Conservation (phyloP, 169 alveolate genomes). For the Cryptosporidium ubiquitum region DNA sequence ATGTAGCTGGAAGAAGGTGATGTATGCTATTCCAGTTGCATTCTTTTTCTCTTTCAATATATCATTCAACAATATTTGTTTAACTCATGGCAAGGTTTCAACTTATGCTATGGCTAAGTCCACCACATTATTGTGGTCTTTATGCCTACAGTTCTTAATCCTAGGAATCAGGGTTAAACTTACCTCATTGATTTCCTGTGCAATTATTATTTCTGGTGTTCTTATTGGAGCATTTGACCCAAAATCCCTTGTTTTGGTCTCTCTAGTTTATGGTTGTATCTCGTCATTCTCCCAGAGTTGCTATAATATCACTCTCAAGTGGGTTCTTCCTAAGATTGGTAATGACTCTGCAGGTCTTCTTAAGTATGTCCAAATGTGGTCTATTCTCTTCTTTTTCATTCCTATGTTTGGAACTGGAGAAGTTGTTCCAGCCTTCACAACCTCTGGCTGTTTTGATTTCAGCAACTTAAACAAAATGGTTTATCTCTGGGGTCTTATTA, state of each 20-base stretch:
- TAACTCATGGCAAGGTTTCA: constrained; percentile 69
- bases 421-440: constrained; percentile 62
- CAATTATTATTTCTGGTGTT: constrained; percentile 61
- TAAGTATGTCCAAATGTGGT: constrained; percentile 67
- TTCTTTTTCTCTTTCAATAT: constrained; percentile 70
- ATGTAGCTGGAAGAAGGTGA: constrained; percentile 44
- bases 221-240: constrained; percentile 73
- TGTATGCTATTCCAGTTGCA: constrained; percentile 74
- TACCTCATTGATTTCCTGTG: constrained; percentile 66
- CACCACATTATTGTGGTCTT: constrained; percentile 61
- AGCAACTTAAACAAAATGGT: constrained; percentile 4
- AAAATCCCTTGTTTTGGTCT: constrained; percentile 54
- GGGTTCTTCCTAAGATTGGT: constrained; percentile 64
- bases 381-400: constrained; percentile 63
- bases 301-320: constrained; percentile 65
- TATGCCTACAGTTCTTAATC: constrained; percentile 35
- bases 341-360: constrained; percentile 59
- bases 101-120: constrained; percentile 74
- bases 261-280: constrained; percentile 57
- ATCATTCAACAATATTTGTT: constrained; percentile 64
- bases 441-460: constrained; percentile 69
- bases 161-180: constrained; percentile 56
- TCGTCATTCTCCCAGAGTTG: constrained; percentile 71
- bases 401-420: constrained; percentile 75
- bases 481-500: constrained; percentile 59